Conservation (phyloP, 139 green algal species). For the Picochlorum sp. region DNA sequence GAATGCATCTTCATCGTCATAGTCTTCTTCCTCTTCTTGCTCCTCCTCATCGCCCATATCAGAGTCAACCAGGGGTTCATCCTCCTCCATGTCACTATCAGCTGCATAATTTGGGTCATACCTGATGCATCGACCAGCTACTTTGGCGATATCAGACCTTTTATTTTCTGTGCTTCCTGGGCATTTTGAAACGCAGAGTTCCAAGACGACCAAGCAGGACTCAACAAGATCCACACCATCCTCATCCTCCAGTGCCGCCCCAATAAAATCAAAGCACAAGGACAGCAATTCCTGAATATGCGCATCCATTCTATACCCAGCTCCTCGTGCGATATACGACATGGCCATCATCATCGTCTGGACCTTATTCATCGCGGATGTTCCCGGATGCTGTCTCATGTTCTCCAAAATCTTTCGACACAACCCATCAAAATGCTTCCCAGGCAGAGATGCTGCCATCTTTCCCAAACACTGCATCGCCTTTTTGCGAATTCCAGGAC, state of each 20-base stretch:
- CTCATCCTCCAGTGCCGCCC: constrained; percentile 30
- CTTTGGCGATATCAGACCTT: constrained; percentile 14
- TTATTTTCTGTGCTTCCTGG: constrained; percentile 36
- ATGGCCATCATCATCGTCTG: constrained; percentile 69
- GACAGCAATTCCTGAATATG: constrained; percentile 32
- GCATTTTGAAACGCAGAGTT: constrained; percentile 70
- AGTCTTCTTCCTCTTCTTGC: constrained; percentile 36
- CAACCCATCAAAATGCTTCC: neutral
- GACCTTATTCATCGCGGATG: constrained; percentile 8
- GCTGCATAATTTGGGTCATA: constrained; percentile 92
- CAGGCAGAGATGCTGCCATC: neutral
- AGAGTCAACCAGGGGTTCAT: constrained; percentile 47
- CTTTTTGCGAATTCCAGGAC: constrained; percentile 61
- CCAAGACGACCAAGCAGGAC: constrained; percentile 75
- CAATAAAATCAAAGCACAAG: neutral
- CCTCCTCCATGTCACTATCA: constrained; percentile 59
- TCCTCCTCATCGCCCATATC: constrained; percentile 46
- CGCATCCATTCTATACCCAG: constrained; percentile 70
- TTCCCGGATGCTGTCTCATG: neutral
- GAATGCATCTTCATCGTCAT: constrained; percentile 69
- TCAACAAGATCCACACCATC: constrained; percentile 81
- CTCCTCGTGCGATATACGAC: constrained; percentile 43
- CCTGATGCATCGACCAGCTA: constrained; percentile 30
- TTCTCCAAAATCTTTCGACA: neutral
- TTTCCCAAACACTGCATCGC: constrained; percentile 31